These are phyloP conservation scores for Xylaria sp. DNA, from an alignment of 495 filamentous ascomycete species.

Conservation along the genomic window DNA sequence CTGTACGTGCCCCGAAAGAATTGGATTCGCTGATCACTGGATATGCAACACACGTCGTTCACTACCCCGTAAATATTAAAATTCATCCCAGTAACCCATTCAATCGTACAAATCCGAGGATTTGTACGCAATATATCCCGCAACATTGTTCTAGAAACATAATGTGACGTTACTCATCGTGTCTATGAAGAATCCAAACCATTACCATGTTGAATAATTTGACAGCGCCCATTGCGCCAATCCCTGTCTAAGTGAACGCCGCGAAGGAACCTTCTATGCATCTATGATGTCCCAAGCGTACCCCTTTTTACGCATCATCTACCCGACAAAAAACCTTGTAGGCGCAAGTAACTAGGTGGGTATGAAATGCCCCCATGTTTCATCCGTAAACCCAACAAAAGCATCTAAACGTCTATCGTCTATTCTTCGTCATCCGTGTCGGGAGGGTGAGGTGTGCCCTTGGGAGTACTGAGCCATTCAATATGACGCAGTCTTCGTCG, in stretches of 20 bases:
- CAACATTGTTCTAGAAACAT: not conserved
- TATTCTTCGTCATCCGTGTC: slow-evolving; percentile 83
- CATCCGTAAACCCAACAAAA: slow-evolving; percentile 4
- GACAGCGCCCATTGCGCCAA: slow-evolving; percentile 1
- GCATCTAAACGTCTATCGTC: slow-evolving; percentile 19
- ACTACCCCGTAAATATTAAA: not conserved
- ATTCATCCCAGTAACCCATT: not conserved
- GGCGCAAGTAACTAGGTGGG: not conserved
- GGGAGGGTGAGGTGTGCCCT: slow-evolving; percentile 77
- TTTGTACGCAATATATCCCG: not conserved
- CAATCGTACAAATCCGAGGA: not conserved
- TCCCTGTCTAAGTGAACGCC: slow-evolving; percentile 26
- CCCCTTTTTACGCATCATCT: slow-evolving; percentile 20
- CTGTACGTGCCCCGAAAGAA: not conserved
- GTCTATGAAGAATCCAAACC: slow-evolving; percentile 4
- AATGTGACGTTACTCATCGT: not conserved
- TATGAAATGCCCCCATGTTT: not conserved
- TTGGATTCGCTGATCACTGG: not conserved
- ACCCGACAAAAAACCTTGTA: slow-evolving; percentile 17
- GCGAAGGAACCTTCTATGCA: slow-evolving; percentile 17
- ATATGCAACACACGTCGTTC: not conserved
- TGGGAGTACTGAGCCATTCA: slow-evolving; percentile 84
- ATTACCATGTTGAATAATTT: not conserved
- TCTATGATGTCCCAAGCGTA: slow-evolving; percentile 23
- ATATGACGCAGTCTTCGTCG: slow-evolving; percentile 90